A percentile compares a stretch with the other conserved stretches of the same genome.
These are phyloP conservation scores for Suillus subluteus DNA, from an alignment of 768 basidiomycete species.

Conservation along the genomic window DNA sequence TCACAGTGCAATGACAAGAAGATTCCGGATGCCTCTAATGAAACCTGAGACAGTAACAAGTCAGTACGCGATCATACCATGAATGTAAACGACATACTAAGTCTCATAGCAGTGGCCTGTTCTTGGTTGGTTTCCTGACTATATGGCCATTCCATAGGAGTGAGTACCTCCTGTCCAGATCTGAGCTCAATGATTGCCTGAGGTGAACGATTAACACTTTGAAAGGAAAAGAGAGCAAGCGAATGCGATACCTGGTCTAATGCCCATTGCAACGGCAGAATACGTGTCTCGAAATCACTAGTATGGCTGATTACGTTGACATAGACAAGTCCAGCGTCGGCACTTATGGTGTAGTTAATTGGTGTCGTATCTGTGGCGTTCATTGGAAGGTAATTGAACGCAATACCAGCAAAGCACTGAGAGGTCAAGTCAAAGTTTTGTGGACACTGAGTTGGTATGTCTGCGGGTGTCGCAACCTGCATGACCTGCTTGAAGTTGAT, in stretches of 20 bases:
- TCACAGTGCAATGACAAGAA: slow-evolving; percentile 71
- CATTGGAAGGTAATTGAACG: slow-evolving; percentile 60
- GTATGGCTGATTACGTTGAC: slow-evolving; percentile 68
- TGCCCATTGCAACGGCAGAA: slow-evolving; percentile 78
- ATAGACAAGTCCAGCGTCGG: slow-evolving; percentile 64
- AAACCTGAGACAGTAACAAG: slow-evolving; percentile 47
- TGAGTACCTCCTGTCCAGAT: slow-evolving; percentile 56
- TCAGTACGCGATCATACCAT: not conserved
- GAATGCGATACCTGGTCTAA: slow-evolving; percentile 54
- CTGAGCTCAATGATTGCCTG: slow-evolving; percentile 75
- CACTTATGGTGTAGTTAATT: slow-evolving; percentile 71
- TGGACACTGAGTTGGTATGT: slow-evolving; percentile 63
- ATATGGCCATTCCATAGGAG: slow-evolving; percentile 76
- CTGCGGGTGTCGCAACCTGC: slow-evolving; percentile 47
- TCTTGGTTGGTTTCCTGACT: slow-evolving; percentile 68
- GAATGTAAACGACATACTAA: slow-evolving; percentile 45
- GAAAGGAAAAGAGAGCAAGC: not conserved
- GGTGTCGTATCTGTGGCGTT: slow-evolving; percentile 34
- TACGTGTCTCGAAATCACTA: slow-evolving; percentile 68
- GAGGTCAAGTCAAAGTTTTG: slow-evolving; percentile 76
- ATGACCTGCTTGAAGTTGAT: slow-evolving; percentile 54
- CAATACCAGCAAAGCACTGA: slow-evolving; percentile 68
- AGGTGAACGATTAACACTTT: not conserved
- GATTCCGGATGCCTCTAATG: slow-evolving; percentile 58
- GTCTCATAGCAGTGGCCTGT: slow-evolving; percentile 54